These are phyloP conservation scores for Myxozyma udenii DNA, from an alignment of 805 yeast species.

Conservation along the genomic window DNA sequence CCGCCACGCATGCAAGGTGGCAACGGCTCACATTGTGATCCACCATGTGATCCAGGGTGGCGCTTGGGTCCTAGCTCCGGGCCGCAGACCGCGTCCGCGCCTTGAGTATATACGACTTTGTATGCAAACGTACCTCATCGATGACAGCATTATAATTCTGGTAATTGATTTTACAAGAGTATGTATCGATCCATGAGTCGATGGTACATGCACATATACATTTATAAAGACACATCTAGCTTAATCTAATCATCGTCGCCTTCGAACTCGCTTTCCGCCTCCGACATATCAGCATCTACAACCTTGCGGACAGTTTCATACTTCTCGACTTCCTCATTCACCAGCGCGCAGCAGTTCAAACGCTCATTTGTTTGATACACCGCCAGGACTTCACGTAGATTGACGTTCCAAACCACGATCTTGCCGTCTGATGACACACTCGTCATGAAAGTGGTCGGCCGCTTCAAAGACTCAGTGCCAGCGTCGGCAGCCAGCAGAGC, in stretches of 20 bases:
- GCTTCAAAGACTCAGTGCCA: not conserved
- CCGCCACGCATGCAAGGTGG: not conserved
- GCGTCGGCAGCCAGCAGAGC: not conserved
- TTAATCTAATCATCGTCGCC: not conserved
- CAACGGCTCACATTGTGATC: not conserved
- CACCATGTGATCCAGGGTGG: not conserved
- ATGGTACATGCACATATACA: not conserved
- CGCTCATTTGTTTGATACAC: constrained; percentile 90
- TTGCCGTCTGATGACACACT: constrained; percentile 92
- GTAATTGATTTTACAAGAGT: no score
- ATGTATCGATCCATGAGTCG: no score
- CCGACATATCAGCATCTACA: constrained; percentile 6
- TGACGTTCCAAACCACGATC: constrained; percentile 84
- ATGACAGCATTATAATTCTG: no score
- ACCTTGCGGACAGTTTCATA: constrained; percentile 21
- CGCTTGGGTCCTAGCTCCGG: not conserved
- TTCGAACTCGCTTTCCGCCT: constrained; percentile 14
- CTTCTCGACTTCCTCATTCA: constrained; percentile 74
- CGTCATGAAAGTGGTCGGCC: constrained; percentile 52
- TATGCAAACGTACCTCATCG: no score
- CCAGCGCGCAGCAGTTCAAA: constrained; percentile 73
- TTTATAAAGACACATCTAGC: no score
- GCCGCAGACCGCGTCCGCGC: no score
- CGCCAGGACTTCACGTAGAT: constrained; percentile 71
- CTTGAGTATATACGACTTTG: no score